These are phyloP conservation scores for Obba rivulosa DNA, from an alignment of 768 basidiomycete species.

Conservation along the genomic window DNA sequence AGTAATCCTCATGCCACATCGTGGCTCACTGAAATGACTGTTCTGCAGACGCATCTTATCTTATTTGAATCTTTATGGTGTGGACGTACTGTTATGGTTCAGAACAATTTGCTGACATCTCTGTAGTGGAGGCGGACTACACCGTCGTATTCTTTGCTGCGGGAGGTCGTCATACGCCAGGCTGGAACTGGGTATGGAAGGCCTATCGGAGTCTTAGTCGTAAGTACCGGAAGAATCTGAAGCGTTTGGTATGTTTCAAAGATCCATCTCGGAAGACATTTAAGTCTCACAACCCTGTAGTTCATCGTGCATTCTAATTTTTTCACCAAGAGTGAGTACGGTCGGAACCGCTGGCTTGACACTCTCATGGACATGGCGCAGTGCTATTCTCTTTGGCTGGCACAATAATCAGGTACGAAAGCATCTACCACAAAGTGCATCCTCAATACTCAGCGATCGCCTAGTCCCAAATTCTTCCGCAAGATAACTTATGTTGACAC, in stretches of 20 bases:
- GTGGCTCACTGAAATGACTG: constrained; percentile 9
- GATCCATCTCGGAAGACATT: neutral
- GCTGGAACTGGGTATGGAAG: constrained; percentile 92
- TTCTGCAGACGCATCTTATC: constrained; percentile 60
- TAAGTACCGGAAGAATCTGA: constrained; percentile 86
- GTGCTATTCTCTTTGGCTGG: constrained; percentile 89
- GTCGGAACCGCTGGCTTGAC: no score
- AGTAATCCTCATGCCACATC: constrained; percentile 24
- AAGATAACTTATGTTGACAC: constrained; percentile 76
- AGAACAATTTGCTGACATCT: constrained; percentile 3
- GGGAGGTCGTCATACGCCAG: constrained; percentile 66
- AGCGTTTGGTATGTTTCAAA: constrained; percentile 56
- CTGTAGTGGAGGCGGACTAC: constrained; percentile 80
- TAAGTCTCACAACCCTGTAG: constrained; percentile 29
- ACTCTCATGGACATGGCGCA: no score
- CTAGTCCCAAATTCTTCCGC: constrained; percentile 83
- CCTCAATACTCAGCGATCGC: neutral
- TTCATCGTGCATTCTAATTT: constrained; percentile 86
- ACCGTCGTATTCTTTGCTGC: constrained; percentile 85
- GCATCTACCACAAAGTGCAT: neutral
- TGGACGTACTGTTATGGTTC: neutral
- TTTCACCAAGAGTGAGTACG: constrained; percentile 76
- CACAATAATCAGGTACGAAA: constrained; percentile 69
- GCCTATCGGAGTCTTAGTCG: constrained; percentile 75
- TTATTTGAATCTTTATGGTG: constrained; percentile 81